A percentile compares a stretch with the other conserved stretches of the same genome.
Evolutionary conservation across 169 alveolate species (phyloP).

Genomic region (Plasmodium malariae): DNA sequence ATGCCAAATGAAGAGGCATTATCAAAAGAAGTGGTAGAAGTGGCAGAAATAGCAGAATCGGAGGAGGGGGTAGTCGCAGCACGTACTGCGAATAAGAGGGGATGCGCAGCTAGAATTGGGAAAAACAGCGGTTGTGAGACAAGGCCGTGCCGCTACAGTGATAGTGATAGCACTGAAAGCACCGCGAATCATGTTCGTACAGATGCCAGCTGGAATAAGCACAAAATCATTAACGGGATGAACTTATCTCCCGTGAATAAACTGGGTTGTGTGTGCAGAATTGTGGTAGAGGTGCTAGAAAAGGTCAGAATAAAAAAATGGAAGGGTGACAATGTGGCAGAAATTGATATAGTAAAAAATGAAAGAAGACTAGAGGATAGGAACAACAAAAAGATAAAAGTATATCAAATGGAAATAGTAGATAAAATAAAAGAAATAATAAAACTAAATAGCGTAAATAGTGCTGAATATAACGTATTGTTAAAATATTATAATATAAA

Average conservation of each 20-base stretch:
- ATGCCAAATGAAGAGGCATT: not conserved
- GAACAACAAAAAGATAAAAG: conserved; percentile 20
- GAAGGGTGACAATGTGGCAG: conserved; percentile 13
- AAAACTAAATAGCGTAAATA: conserved; percentile 11
- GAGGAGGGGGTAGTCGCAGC: not conserved
- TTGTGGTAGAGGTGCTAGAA: conserved; percentile 16
- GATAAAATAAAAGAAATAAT: conserved; percentile 64
- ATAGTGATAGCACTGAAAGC: not conserved
- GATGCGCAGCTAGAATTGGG: not conserved
- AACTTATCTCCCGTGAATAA: not conserved
- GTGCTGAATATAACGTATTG: conserved; percentile 41
- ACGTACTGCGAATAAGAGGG: not conserved
- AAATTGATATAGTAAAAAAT: conserved; percentile 5
- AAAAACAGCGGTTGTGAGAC: not conserved
- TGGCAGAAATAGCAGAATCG: not conserved
- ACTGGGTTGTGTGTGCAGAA: not conserved
- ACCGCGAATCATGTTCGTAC: not conserved
- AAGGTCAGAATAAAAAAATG: conserved; percentile 54
- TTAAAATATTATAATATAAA: conserved; percentile 54
- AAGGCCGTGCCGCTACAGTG: too few species aligned
- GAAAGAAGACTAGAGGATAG: not conserved
- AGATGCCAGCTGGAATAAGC: not conserved
- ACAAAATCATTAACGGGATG: too few species aligned
- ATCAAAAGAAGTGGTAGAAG: not conserved
- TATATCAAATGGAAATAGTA: conserved; percentile 45